phyloP scores from a whole-genome alignment of 2,329 filamentous ascomycete genomes.

The Epichloe gansuensis region DNA sequence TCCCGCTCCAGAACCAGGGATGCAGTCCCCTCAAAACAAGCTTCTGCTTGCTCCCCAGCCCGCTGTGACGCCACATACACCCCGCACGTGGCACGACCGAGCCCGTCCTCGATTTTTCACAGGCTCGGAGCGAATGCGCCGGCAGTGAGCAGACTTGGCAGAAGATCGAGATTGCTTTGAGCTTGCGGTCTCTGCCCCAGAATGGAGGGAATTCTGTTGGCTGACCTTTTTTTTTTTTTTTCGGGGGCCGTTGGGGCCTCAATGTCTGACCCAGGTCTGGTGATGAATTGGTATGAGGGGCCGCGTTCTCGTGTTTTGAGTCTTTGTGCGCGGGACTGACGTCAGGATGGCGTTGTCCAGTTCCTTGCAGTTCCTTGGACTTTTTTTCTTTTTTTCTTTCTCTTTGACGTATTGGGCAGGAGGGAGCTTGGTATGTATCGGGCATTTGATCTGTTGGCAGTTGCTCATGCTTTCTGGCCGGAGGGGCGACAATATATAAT shows the following conservation, averaged over 20 bases:
- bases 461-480: too few species aligned
- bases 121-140: constrained; percentile 1
- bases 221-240: not conserved
- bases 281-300: not conserved
- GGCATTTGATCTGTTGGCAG: too few species aligned
- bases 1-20: not conserved
- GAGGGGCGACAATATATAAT: too few species aligned
- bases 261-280: not conserved
- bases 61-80: too few species aligned
- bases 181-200: not conserved
- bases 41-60: too few species aligned
- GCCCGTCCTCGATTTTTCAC: too few species aligned
- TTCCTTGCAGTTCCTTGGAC: not conserved
- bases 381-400: not conserved
- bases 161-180: not conserved
- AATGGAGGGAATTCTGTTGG: not conserved
- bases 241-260: too few species aligned
- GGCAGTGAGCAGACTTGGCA: not conserved
- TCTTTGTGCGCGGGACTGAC: not conserved
- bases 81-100: too few species aligned
- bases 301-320: not conserved
- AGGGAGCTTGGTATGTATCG: not conserved
- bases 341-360: not conserved
- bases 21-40: not conserved
- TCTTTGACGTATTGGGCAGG: not conserved